Evolutionary conservation across 805 yeast species (phyloP).

Genomic region (Yarrowia keelungensis): DNA sequence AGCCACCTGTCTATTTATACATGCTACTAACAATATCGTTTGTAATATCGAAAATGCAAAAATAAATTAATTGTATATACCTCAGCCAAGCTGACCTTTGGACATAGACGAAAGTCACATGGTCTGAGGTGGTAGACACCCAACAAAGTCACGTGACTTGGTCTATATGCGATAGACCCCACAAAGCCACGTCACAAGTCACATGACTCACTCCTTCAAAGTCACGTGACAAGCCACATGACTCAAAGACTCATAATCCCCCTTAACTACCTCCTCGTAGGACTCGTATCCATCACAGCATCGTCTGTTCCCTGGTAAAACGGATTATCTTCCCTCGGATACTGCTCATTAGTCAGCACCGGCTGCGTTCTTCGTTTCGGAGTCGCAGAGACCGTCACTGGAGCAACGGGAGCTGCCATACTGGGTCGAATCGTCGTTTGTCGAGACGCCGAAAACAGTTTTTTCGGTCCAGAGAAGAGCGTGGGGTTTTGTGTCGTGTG

Average conservation of each 20-base stretch:
- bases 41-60: background rate
- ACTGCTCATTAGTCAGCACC: background rate
- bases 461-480: background rate
- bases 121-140: no score
- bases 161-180: no score
- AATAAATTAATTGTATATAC: conserved; percentile 6
- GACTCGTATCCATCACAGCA: conserved; percentile 7
- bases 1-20: no score
- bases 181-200: no score
- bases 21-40: no score
- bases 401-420: conserved; percentile 29
- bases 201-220: no score
- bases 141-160: no score
- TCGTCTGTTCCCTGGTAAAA: conserved; percentile 22
- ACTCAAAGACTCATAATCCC: background rate
- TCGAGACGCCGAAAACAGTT: background rate
- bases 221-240: no score
- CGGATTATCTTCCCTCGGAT: conserved; percentile 18
- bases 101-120: no score
- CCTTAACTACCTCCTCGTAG: background rate
- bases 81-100: no score
- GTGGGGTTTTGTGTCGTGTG: background rate
- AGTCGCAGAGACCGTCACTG: background rate
- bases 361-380: conserved; percentile 8
- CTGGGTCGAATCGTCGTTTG: conserved; percentile 1